Evolutionary conservation across 2,329 filamentous ascomycete genomes (phyloP).

Genomic region (Colletotrichum tofieldiae): DNA sequence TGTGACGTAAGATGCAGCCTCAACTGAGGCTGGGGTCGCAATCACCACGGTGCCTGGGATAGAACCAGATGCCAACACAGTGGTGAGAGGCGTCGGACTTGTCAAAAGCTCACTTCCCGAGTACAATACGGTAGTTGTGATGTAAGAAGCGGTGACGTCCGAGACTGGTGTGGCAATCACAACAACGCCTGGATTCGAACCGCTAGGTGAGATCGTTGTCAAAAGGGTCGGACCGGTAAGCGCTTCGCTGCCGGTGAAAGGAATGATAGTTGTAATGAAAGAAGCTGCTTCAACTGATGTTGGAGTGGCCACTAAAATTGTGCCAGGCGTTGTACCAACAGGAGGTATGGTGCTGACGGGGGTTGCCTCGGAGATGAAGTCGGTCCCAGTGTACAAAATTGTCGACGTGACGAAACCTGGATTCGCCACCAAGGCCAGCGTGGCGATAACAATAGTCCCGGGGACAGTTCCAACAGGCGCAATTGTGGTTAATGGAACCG

Average conservation of each 20-base stretch:
- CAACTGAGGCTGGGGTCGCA: constrained; percentile 1
- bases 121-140: constrained; percentile 2
- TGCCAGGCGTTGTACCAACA: neutral
- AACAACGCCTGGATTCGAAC: neutral
- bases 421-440: neutral
- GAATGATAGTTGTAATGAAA: constrained; percentile 7
- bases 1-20: constrained; percentile 1
- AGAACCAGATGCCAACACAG: neutral
- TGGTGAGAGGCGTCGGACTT: neutral
- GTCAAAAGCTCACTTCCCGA: neutral
- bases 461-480: neutral
- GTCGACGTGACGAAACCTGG: constrained; percentile 7
- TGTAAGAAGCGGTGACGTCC: neutral
- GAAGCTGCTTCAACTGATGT: neutral
- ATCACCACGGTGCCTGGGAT: constrained; percentile 4
- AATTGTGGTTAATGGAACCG: neutral
- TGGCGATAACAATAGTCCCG: constrained; percentile 28
- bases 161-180: constrained; percentile 5
- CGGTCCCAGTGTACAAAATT: constrained; percentile 14
- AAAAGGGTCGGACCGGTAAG: neutral
- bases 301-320: neutral
- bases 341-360: neutral
- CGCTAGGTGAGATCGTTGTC: constrained; percentile 21
- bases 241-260: constrained; percentile 2
- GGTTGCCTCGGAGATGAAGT: neutral